Evolutionary conservation across 768 basidiomycete genomes (phyloP).

Genomic region (Lactarius psammicola): DNA sequence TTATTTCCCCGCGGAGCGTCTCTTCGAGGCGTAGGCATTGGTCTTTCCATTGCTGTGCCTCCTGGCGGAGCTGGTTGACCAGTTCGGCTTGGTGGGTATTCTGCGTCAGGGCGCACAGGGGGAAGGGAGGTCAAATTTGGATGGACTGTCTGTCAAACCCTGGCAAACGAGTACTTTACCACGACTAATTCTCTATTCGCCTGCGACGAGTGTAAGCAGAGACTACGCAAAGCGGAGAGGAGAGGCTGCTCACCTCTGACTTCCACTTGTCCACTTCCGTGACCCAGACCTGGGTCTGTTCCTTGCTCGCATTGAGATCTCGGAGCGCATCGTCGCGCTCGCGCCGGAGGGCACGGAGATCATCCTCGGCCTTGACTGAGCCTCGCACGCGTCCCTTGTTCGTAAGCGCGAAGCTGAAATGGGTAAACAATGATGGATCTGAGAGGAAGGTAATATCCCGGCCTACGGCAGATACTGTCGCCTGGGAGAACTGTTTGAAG

Average conservation of each 20-base stretch:
- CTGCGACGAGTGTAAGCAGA: constrained; percentile 5
- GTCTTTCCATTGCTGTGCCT: constrained; percentile 70
- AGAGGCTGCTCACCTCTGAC: constrained; percentile 19
- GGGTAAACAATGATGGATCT: background rate
- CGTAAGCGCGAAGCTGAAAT: constrained; percentile 26
- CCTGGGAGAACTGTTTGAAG: constrained; percentile 42
- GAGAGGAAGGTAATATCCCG: background rate
- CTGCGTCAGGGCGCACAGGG: constrained; percentile 36
- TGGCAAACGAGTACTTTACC: constrained; percentile 3
- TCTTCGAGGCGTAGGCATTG: constrained; percentile 53
- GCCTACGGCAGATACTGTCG: constrained; percentile 43
- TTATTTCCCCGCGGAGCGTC: constrained; percentile 47
- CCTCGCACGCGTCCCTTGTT: constrained; percentile 25
- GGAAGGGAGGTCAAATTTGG: background rate
- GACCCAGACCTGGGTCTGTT: constrained; percentile 17
- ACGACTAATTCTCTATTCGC: constrained; percentile 15
- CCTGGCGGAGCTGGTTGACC: constrained; percentile 59
- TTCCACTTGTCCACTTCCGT: constrained; percentile 28
- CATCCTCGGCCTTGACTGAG: constrained; percentile 22
- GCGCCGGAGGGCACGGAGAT: constrained; percentile 19
- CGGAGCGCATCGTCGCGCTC: constrained; percentile 28
- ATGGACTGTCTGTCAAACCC: background rate
- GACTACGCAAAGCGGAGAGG: no score
- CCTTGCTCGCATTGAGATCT: constrained; percentile 17
- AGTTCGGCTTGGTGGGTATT: constrained; percentile 59